Conservation (phyloP, 176 grass and related monocot species). For the barley (Hordeum vulgare) region MorexV3_pseudomolecules_assembly NC_058520.1:496026562-496027061, state of each 20-base stretch:
- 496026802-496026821: background rate
- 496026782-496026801: background rate
- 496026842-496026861: background rate
- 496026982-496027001: no score
- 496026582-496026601: background rate
- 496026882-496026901: background rate
- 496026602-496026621: background rate
- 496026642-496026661: background rate
- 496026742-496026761: background rate
- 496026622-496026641: background rate
- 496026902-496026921: background rate
- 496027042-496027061: no score
- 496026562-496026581: background rate
- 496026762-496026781: background rate
- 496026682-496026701: background rate
- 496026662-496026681: background rate
- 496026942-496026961: background rate
- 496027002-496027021: no score
- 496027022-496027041: no score
- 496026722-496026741: background rate
- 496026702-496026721: background rate
- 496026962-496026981: background rate
- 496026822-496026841: background rate
- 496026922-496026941: background rate
- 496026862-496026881: background rate